A percentile compares a stretch with the other conserved stretches of the same genome.
phyloP scores from a whole-genome alignment of 208 protist species.

The Trypanosomatidae sp. region DNA sequence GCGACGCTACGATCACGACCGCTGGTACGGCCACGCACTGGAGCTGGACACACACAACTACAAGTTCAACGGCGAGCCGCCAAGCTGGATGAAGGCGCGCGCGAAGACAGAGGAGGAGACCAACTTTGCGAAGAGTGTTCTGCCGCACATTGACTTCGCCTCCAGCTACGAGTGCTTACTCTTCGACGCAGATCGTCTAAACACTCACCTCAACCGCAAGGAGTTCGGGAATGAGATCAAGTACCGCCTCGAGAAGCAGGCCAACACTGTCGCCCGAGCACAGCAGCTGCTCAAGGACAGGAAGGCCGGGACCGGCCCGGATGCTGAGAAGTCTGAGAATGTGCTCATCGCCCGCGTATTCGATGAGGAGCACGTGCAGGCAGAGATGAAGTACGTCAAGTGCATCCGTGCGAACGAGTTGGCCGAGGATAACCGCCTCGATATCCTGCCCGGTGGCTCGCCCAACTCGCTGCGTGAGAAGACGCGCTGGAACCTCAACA shows the following conservation, averaged over 20 bases:
- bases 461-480: constrained; percentile 89
- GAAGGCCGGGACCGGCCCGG: constrained; percentile 28
- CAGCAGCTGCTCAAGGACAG: constrained; percentile 80
- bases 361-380: constrained; percentile 89
- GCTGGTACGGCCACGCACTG: constrained; percentile 86
- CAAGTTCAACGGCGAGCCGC: constrained; percentile 81
- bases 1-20: constrained; percentile 76
- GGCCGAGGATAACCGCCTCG: constrained; percentile 86
- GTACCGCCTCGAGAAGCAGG: constrained; percentile 85
- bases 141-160: constrained; percentile 84
- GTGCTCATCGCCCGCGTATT: constrained; percentile 82
- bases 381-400: constrained; percentile 92
- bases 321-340: constrained; percentile 66
- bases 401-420: constrained; percentile 88
- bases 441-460: constrained; percentile 84
- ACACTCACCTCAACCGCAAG: constrained; percentile 78
- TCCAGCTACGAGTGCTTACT: constrained; percentile 83
- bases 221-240: constrained; percentile 89
- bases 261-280: constrained; percentile 83
- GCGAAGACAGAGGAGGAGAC: constrained; percentile 84
- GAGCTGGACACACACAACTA: constrained; percentile 87
- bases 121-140: constrained; percentile 65
- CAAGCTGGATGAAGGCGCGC: constrained; percentile 69
- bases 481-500: constrained; percentile 88
- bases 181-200: constrained; percentile 84